A percentile compares a stretch with the other conserved stretches of the same genome.
phyloP scores from a whole-genome alignment of 352 stramenopile genomes.

The Phytophthora pisi region DNA sequence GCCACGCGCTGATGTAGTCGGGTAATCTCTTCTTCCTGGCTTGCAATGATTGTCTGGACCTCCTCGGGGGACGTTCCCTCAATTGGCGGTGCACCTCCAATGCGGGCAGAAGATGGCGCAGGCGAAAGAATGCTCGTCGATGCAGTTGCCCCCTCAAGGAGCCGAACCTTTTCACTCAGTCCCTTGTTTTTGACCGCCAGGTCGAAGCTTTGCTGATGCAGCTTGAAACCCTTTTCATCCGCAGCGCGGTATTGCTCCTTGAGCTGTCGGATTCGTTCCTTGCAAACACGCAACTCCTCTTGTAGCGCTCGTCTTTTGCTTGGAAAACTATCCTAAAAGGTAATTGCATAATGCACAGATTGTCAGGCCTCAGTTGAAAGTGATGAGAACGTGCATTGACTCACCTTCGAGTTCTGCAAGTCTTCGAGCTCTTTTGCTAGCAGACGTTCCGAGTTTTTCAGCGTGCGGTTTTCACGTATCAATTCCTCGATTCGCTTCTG shows the following conservation, averaged over 20 bases:
- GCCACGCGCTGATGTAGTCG: conserved; percentile 63
- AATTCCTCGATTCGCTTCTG: conserved; percentile 68
- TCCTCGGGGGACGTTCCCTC: conserved; percentile 29
- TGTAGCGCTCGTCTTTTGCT: conserved; percentile 50
- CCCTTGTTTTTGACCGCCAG: conserved; percentile 61
- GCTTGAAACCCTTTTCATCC: conserved; percentile 52
- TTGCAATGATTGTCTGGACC: conserved; percentile 53
- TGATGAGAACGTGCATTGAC: not conserved
- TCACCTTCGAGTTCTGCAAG: conserved; percentile 58
- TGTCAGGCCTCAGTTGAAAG: not conserved
- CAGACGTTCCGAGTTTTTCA: conserved; percentile 60
- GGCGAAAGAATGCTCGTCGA: conserved; percentile 16
- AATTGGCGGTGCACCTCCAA: conserved; percentile 2
- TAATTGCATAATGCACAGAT: not conserved
- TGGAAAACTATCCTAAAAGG: conserved; percentile 51
- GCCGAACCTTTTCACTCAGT: conserved; percentile 49
- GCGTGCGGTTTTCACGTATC: conserved; percentile 55
- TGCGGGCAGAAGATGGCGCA: conserved; percentile 1
- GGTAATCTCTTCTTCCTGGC: conserved; percentile 70
- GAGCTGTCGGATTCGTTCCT: conserved; percentile 60
- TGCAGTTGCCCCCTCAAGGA: conserved; percentile 37
- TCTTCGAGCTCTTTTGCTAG: conserved; percentile 69
- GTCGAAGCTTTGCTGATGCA: conserved; percentile 68
- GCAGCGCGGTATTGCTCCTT: conserved; percentile 55
- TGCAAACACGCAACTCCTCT: conserved; percentile 71